phyloP scores from a whole-genome alignment of 2,329 filamentous ascomycete species.

The Xylariomycetidae sp. region DNA sequence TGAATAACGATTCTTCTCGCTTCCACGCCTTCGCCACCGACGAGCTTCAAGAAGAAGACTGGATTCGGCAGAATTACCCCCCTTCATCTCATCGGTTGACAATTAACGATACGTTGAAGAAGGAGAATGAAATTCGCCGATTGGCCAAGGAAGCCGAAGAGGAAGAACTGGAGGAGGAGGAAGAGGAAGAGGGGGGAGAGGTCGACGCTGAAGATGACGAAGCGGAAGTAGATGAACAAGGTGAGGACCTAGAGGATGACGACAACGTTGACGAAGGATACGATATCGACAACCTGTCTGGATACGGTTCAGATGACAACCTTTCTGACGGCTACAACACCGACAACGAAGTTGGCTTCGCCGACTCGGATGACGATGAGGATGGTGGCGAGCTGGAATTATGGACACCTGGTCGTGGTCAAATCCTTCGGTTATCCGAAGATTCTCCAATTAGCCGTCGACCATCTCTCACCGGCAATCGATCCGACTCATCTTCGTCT shows the following conservation, averaged over 20 bases:
- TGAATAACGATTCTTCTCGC: conserved; percentile 51
- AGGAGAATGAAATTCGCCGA: conserved; percentile 83
- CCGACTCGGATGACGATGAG: conserved; percentile 64
- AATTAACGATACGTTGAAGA: conserved; percentile 81
- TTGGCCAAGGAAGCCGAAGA: conserved; percentile 87
- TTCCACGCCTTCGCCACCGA: conserved; percentile 94
- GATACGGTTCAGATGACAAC: conserved; percentile 49
- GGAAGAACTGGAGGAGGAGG: conserved; percentile 72
- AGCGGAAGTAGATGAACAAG: conserved; percentile 43
- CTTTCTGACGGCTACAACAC: conserved; percentile 70
- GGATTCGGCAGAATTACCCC: conserved; percentile 69
- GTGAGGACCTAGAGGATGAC: conserved; percentile 46
- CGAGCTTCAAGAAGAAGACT: conserved; percentile 78
- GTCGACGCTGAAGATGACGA: conserved; percentile 42
- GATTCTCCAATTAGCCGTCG: conserved; percentile 34
- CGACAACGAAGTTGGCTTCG: conserved; percentile 63
- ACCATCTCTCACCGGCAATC: conserved; percentile 37
- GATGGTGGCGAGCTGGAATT: conserved; percentile 58
- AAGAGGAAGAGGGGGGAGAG: conserved; percentile 60
- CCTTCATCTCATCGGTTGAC: conserved; percentile 69
- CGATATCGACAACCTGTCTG: conserved; percentile 58
- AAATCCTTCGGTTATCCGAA: conserved; percentile 32
- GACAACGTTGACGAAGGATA: conserved; percentile 47
- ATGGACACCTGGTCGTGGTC: conserved; percentile 47
- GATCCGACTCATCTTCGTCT: conserved; percentile 57